phyloP scores from a whole-genome alignment of 208 protist species.

The Leishmania turanica region DNA sequence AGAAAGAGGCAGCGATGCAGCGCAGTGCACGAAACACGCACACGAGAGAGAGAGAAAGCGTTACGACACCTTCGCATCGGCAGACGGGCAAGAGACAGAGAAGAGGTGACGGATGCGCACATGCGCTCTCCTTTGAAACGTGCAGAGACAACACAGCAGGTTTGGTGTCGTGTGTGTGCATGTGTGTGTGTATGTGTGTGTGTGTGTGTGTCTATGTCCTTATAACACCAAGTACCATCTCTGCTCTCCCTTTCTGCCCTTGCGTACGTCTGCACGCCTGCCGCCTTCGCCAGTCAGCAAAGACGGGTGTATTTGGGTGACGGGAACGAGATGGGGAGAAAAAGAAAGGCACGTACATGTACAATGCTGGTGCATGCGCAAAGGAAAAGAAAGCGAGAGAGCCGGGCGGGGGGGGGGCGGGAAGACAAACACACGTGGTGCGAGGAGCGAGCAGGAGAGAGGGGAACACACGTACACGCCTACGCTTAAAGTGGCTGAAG shows the following conservation, averaged over 20 bases:
- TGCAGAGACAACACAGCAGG: not conserved
- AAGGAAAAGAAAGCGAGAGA: not conserved
- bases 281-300: not conserved
- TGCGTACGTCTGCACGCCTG: not conserved
- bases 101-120: not conserved
- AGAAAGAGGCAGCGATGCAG: not conserved
- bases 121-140: not conserved
- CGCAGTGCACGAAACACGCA: not conserved
- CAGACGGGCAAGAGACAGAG: not conserved
- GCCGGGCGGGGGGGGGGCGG: not conserved
- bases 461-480: not conserved
- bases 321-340: not conserved
- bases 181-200: not conserved
- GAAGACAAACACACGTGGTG: not conserved
- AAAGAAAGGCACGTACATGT: not conserved
- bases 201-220: not conserved
- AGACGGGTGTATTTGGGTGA: not conserved
- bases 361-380: not conserved
- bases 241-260: not conserved
- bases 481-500: not conserved
- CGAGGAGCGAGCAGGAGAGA: not conserved
- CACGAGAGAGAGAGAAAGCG: not conserved
- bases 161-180: not conserved
- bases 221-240: not conserved
- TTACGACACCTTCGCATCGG: not conserved